These are phyloP conservation scores for Trichoderma sp. DNA, from an alignment of 2,329 filamentous ascomycete genomes.

Conservation along the genomic window DNA sequence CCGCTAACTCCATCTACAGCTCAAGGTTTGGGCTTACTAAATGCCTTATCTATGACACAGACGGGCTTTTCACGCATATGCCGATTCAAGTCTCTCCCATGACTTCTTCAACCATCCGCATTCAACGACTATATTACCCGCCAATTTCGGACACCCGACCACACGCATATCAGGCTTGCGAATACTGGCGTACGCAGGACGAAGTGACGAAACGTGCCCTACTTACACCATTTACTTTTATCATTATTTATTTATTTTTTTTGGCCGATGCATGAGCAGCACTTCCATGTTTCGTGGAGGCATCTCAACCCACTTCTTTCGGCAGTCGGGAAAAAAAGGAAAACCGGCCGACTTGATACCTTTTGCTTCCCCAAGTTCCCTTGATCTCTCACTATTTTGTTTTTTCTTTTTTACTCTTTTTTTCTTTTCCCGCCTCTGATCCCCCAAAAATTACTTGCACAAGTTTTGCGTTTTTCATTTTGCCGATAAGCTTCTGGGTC, in stretches of 20 bases:
- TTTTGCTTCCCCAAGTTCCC: slow-evolving; percentile 35
- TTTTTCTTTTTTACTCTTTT: slow-evolving; percentile 31
- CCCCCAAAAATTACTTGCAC: slow-evolving; percentile 42
- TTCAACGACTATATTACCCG: slow-evolving; percentile 40
- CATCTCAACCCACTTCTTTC: slow-evolving; percentile 33
- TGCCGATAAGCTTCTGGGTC: slow-evolving; percentile 38
- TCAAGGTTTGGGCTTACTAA: slow-evolving; percentile 88
- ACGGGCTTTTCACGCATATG: slow-evolving; percentile 39
- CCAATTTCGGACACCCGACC: slow-evolving; percentile 38
- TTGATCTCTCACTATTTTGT: slow-evolving; percentile 2
- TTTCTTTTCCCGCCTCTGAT: slow-evolving; percentile 31
- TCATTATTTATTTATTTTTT: slow-evolving; percentile 17
- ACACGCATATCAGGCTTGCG: slow-evolving; percentile 41
- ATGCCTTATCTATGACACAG: slow-evolving; percentile 32
- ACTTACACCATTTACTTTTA: slow-evolving; percentile 38
- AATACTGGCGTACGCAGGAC: slow-evolving; percentile 46
- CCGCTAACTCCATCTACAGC: slow-evolving; percentile 50
- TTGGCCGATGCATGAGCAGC: slow-evolving; percentile 33
- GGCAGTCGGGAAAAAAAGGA: slow-evolving; percentile 34
- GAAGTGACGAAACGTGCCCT: slow-evolving; percentile 46
- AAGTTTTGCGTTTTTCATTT: slow-evolving; percentile 36
- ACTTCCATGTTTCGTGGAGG: slow-evolving; percentile 33
- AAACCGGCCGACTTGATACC: slow-evolving; percentile 44
- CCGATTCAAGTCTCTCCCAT: slow-evolving; percentile 37
- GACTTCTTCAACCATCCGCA: slow-evolving; percentile 38